Percentiles rank a stretch among this genome's conserved stretches.
phyloP scores from a whole-genome alignment of 306 rosid species.

The Castanea sativa region DNA sequence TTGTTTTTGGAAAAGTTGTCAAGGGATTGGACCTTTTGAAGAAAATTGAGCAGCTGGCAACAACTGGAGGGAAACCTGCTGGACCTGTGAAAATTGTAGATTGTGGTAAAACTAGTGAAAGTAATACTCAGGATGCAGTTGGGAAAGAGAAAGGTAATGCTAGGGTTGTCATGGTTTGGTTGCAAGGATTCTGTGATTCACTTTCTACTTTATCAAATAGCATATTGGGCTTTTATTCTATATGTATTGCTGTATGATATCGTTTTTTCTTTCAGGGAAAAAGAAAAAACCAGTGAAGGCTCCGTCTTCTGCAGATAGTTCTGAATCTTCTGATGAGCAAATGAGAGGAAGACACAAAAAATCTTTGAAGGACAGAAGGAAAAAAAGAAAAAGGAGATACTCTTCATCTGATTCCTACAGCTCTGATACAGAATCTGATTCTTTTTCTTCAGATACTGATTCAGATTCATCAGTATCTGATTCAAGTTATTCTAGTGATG shows the following conservation, averaged over 20 bases:
- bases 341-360: conserved; percentile 50
- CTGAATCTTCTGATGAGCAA: conserved; percentile 47
- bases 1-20: conserved; percentile 88
- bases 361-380: conserved; percentile 50
- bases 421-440: conserved; percentile 49
- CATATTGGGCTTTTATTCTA: background rate
- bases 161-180: background rate
- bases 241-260: conserved; percentile 2
- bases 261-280: conserved; percentile 50
- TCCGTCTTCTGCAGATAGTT: conserved; percentile 50
- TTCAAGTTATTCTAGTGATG: conserved; percentile 70
- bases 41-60: conserved; percentile 75
- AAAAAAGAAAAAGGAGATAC: conserved; percentile 57
- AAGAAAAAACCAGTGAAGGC: conserved; percentile 52
- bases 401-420: conserved; percentile 71
- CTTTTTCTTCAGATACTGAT: conserved; percentile 55
- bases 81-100: conserved; percentile 72
- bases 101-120: conserved; percentile 72
- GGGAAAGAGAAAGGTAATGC: conserved; percentile 75
- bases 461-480: conserved; percentile 66
- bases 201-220: background rate
- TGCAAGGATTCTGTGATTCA: background rate
- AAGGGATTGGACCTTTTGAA: conserved; percentile 70
- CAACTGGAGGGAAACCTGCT: conserved; percentile 77
- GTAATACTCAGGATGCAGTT: conserved; percentile 32